phyloP scores from a whole-genome alignment of 1,284 basidiomycete species.

The Mixia osmundae region DNA sequence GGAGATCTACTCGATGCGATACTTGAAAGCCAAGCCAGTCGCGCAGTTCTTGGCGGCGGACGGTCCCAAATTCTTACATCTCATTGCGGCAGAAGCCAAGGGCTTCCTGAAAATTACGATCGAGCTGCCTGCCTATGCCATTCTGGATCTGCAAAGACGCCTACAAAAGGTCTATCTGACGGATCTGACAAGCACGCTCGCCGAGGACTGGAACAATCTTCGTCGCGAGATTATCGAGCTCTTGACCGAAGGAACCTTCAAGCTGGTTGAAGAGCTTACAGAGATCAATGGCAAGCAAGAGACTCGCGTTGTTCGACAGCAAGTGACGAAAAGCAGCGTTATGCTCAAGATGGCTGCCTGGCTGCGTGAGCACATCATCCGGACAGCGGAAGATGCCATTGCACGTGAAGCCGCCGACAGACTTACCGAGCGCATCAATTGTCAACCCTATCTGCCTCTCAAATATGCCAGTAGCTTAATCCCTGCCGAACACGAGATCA shows the following conservation, averaged over 20 bases:
- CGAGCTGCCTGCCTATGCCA: slow-evolving; percentile 37
- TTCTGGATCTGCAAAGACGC: slow-evolving; percentile 40
- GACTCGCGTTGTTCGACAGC: too few species aligned
- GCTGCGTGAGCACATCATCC: slow-evolving; percentile 67
- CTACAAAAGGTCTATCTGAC: slow-evolving; percentile 65
- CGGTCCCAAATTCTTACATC: slow-evolving; percentile 59
- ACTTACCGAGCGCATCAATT: slow-evolving; percentile 31
- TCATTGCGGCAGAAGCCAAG: slow-evolving; percentile 73
- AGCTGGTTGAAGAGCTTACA: too few species aligned
- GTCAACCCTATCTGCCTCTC: slow-evolving; percentile 12
- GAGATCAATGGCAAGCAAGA: too few species aligned
- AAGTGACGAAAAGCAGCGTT: too few species aligned
- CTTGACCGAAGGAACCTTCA: too few species aligned
- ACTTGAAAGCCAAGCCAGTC: slow-evolving; percentile 59
- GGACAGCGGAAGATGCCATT: slow-evolving; percentile 69
- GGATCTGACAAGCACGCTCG: slow-evolving; percentile 60
- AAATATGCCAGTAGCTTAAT: too few species aligned
- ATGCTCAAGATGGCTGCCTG: slow-evolving; percentile 63
- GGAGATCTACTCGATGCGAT: too few species aligned
- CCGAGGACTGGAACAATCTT: slow-evolving; percentile 79
- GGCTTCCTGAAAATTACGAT: slow-evolving; percentile 59
- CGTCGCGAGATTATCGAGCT: slow-evolving; percentile 50
- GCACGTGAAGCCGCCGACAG: slow-evolving; percentile 40
- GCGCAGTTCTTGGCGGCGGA: slow-evolving; percentile 36
- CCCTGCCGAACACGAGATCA: too few species aligned